Evolutionary conservation across 345 rosid species (phyloP).

Genomic region (Eucalyptus polybractea): DNA sequence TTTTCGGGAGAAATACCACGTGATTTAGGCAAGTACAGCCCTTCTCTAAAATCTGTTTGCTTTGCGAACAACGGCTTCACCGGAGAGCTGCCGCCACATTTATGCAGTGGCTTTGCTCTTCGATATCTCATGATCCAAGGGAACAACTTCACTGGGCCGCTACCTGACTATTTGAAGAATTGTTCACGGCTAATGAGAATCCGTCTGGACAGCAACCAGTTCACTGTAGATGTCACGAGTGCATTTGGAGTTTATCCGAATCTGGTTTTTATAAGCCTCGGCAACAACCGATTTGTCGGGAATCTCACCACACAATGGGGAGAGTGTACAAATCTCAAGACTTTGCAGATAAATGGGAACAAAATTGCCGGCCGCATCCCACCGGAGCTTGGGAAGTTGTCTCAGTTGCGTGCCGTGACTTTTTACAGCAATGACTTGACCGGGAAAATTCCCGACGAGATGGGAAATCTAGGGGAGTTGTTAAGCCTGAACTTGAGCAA

Average conservation of each 20-base stretch:
- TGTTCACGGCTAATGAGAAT: constrained; percentile 27
- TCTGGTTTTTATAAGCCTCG: constrained; percentile 2
- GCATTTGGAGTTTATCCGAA: constrained; percentile 44
- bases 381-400: constrained; percentile 31
- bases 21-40: constrained; percentile 40
- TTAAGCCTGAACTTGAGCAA: constrained; percentile 29
- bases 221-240: constrained; percentile 38
- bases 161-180: constrained; percentile 44
- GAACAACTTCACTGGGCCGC: constrained; percentile 39
- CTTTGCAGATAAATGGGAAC: constrained; percentile 32
- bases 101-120: constrained; percentile 37
- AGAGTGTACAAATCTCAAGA: constrained; percentile 31
- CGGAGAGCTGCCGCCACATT: constrained; percentile 42
- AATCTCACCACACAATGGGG: constrained; percentile 52
- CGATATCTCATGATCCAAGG: constrained; percentile 19
- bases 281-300: no score
- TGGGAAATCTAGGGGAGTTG: constrained; percentile 31
- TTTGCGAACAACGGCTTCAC: constrained; percentile 53
- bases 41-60: constrained; percentile 19
- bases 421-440: constrained; percentile 32
- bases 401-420: constrained; percentile 14
- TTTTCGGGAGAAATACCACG: constrained; percentile 14
- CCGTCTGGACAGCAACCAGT: constrained; percentile 38
- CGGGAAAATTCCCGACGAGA: constrained; percentile 31
- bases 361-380: constrained; percentile 46